Evolutionary conservation across 225 moss, liverwort and hornwort species (phyloP).

Genomic region (Physcomitrium patens): DNA sequence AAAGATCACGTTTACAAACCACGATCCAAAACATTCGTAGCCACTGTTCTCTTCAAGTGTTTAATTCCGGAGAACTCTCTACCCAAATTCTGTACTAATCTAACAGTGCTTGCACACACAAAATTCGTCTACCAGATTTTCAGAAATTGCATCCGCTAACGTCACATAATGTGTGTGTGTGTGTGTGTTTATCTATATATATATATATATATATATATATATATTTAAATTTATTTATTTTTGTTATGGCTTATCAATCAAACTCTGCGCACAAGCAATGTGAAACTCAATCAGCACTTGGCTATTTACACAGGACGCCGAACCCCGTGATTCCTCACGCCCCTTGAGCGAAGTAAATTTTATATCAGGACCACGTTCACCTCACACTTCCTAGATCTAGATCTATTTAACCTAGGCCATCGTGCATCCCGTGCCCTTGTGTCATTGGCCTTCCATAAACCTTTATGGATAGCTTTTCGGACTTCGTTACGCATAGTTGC

Average conservation of each 20-base stretch:
- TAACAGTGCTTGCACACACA: neutral
- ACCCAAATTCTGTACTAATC: neutral
- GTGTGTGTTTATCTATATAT: no score
- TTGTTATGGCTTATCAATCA: no score
- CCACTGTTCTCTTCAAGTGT: neutral
- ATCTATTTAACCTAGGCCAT: neutral
- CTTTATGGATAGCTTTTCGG: constrained; percentile 26
- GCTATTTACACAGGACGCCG: no score
- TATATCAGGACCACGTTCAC: constrained; percentile 23
- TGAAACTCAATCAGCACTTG: neutral
- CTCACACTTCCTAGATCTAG: neutral
- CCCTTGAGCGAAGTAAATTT: neutral
- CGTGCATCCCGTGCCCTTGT: neutral
- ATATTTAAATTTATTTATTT: no score
- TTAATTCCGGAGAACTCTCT: neutral
- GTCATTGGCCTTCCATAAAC: constrained; percentile 11
- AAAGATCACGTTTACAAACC: constrained; percentile 11
- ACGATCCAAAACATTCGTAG: neutral
- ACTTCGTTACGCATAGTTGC: neutral
- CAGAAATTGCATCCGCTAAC: neutral
- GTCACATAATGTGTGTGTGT: no score
- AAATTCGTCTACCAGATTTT: neutral
- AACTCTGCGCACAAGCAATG: no score
- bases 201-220: no score
- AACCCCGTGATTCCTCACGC: neutral